Evolutionary conservation across 78 protist species (phyloP), one percentile per base, ranked within the genome.

Genomic region (Isochrysis galbana): DNA sequence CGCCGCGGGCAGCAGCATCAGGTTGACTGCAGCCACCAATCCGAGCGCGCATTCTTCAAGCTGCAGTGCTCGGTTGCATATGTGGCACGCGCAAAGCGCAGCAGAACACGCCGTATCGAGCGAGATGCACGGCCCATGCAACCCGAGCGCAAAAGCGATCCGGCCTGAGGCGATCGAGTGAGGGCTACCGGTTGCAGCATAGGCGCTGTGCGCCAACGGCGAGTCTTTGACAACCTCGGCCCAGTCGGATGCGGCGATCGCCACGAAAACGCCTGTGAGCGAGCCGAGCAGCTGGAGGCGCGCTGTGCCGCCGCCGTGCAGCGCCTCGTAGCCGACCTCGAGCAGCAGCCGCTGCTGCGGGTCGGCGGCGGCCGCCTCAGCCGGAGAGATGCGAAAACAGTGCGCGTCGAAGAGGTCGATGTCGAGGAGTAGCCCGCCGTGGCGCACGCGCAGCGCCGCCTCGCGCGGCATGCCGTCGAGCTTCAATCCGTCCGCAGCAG

Each of bases 101-200:
- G 95, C 77, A 39, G 97, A 94, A 91, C 98, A 97, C 19, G 98
- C 98, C 25, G 98, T 97, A 84, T 97, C 98, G 34, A 96, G 29
- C 0, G 96, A 36, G n/a, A 96, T 14, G 1, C 95, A 87, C 5
- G 98, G 98, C 11, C 98, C 98, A 29, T 82, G 54, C 36, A 97
- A 93, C 72, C 95, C 96, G 82, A 95, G 89, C n/a, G 54, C 47
- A 48, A 90, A 97, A 23, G 98, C 88, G 0, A 97, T 21, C 11
- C 98, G 90, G 92, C 46, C 46, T 10, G 86, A 11, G 34, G 48
- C 86, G 47, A 78, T 83, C n/a, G 94, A 41, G n/a, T 34, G 89
- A 45, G 82, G 38, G n/a, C 22, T 11, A 46, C 86, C 86, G 83
- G 82, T 22, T 11, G 42, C 46, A 22, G 45, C 91, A 17, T 36